Evolutionary conservation across 2,329 filamentous ascomycete genomes (phyloP), one percentile per base, ranked within the genome.

Genomic region (Dothistroma pini): DNA sequence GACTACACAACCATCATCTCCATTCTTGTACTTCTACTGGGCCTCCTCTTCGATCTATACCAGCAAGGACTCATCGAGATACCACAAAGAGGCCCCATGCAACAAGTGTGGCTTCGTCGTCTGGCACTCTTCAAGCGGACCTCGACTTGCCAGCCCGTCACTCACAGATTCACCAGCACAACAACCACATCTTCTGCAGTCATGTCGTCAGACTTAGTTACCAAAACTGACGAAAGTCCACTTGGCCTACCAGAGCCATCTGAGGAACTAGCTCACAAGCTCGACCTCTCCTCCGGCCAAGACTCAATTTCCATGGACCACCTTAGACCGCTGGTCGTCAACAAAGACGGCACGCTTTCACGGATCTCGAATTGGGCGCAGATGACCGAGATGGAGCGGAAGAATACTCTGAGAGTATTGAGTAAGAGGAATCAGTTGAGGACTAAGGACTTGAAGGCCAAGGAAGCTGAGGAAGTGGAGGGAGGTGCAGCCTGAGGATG

Each of bases 301-400:
- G 71, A 68, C 14, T 72, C 72, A 1, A 80, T 89, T 49, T 84
- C 81, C 54, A 81, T 92, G 9, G 87, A 90, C 70, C 81, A 85
- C 63, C 77, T 92, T 25, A 89, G 89, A 0, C 89, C 89, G 1
- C 79, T 92, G 68, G 88, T 93, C 1, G 86, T 92, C 58, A 89
- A 91, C 73, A 78, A 80, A 63, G 87, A 93, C 74, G 89, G 89
- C 21, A 86, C 86, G 9, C 74, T 91, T 67, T 86, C 86, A 59
- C 82, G 89, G 35, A 89, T 93, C 68, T 76, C 81, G 38, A 92
- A 93, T 74, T 93, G 89, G 89, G 79, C 77, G 9, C 78, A 86
- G 65, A 91, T 92, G 89, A 83, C 83, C 1, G 84, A 85, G 29
- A 80, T 85, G 7, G 89, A 92, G 79, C 81, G 79, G 72, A 76